Percentiles rank a stretch among this genome's conserved stretches.
phyloP scores from a whole-genome alignment of 805 yeast genomes.

The Candida piceae region DNA sequence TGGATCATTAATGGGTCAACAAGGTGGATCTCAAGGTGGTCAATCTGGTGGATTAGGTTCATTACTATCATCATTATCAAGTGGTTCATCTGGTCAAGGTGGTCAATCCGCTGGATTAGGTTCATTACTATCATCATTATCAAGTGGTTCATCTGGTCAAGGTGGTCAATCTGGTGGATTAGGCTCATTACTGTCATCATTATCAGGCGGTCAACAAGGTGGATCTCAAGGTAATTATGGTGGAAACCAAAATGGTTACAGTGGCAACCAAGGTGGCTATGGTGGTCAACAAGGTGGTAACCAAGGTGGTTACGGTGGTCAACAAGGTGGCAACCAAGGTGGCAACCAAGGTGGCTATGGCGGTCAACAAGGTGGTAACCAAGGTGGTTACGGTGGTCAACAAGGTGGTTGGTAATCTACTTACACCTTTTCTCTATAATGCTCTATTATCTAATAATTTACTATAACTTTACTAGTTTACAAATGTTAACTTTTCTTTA shows the following conservation, averaged over 20 bases:
- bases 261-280: conserved; percentile 5
- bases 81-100: conserved; percentile 15
- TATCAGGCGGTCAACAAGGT: conserved; percentile 13
- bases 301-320: conserved; percentile 12
- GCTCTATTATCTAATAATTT: too few relatives aligned
- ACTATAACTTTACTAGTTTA: too few relatives aligned
- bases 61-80: conserved; percentile 20
- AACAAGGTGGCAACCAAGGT: conserved; percentile 1
- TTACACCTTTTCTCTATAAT: too few relatives aligned
- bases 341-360: background rate
- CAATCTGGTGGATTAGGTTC: conserved; percentile 22
- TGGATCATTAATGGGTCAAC: conserved; percentile 14
- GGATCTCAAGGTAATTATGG: conserved; percentile 2
- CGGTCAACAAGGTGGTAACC: conserved; percentile 13
- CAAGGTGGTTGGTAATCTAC: too few relatives aligned
- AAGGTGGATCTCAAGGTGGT: conserved; percentile 7
- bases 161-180: conserved; percentile 19
- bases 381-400: conserved; percentile 12
- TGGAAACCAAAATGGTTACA: conserved; percentile 6
- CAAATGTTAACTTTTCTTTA: too few relatives aligned
- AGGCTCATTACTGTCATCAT: conserved; percentile 20
- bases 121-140: conserved; percentile 20
- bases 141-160: conserved; percentile 11
- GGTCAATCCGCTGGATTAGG: conserved; percentile 26
- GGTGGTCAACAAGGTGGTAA: conserved; percentile 17